phyloP scores from a whole-genome alignment of 2,329 filamentous ascomycete species.

The Aspergillus transmontanensis region DNA sequence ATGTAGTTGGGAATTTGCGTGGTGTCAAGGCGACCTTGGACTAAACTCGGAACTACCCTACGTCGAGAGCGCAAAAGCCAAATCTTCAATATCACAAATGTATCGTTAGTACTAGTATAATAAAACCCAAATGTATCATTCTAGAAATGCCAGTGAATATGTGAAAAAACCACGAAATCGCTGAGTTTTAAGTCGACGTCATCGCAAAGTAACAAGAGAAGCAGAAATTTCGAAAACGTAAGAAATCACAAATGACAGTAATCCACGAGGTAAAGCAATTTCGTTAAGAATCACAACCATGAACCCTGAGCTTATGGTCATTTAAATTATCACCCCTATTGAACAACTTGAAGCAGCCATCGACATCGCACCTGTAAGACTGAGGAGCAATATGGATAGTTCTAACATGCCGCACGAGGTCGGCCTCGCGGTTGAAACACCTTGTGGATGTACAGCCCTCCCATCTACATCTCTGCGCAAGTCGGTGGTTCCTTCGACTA shows the following conservation, averaged over 20 bases:
- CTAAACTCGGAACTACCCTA: too few relatives aligned
- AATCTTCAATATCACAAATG: too few relatives aligned
- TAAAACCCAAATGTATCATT: too few relatives aligned
- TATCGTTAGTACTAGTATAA: too few relatives aligned
- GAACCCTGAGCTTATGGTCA: background rate
- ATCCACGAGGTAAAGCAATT: too few relatives aligned
- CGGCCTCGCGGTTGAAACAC: background rate
- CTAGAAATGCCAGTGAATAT: too few relatives aligned
- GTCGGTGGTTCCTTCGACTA: background rate
- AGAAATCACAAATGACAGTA: too few relatives aligned
- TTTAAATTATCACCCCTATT: slow-evolving; percentile 5
- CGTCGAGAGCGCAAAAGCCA: too few relatives aligned
- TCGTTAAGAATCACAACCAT: background rate
- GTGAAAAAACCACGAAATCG: too few relatives aligned
- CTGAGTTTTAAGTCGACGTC: too few relatives aligned
- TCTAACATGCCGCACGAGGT: slow-evolving; percentile 3
- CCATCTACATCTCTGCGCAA: slow-evolving; percentile 1
- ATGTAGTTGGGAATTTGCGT: too few relatives aligned
- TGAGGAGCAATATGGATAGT: slow-evolving; percentile 1
- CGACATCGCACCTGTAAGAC: background rate
- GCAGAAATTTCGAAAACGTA: background rate
- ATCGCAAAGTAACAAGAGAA: background rate
- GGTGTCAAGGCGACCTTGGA: too few relatives aligned
- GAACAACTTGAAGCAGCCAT: background rate
- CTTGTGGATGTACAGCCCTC: slow-evolving; percentile 7